These are phyloP conservation scores for Domatiomyces catenatus DNA, from an alignment of 2,329 filamentous ascomycete genomes.

Conservation along the genomic window DNA sequence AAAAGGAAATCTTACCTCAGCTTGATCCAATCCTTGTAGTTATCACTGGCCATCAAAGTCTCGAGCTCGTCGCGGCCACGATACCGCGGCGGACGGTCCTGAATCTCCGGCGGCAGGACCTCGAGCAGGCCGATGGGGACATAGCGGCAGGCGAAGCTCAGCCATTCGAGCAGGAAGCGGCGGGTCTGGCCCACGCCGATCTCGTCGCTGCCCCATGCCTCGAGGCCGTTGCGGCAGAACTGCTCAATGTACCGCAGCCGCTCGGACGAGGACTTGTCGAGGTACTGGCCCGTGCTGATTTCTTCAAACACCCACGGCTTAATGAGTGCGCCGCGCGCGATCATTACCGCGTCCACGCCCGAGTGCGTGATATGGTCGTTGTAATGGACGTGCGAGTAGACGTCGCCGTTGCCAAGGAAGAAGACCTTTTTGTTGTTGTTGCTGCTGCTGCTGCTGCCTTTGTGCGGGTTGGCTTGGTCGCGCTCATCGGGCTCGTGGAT, in stretches of 20 bases:
- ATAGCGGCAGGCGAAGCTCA: conserved; percentile 87
- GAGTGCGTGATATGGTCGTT: conserved; percentile 59
- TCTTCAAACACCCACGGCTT: conserved; percentile 99
- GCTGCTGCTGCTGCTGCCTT: conserved; percentile 4
- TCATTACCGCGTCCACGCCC: conserved; percentile 86
- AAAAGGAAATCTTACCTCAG: conserved; percentile 54
- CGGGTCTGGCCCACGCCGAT: conserved; percentile 80
- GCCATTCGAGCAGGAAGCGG: conserved; percentile 84
- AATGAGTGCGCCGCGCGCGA: conserved; percentile 86
- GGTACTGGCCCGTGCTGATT: conserved; percentile 64
- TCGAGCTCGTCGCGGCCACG: conserved; percentile 78
- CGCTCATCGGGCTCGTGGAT: conserved; percentile 59
- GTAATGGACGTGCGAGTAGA: conserved; percentile 86
- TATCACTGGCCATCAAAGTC: conserved; percentile 75
- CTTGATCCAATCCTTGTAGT: conserved; percentile 98
- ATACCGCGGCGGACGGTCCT: conserved; percentile 77
- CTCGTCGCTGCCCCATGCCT: conserved; percentile 93
- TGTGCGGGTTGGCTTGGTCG: conserved; percentile 45
- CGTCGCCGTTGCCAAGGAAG: conserved; percentile 93
- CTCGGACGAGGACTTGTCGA: conserved; percentile 86
- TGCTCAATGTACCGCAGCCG: conserved; percentile 74
- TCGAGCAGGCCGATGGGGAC: conserved; percentile 80
- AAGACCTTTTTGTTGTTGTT: conserved; percentile 50
- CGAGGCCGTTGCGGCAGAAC: conserved; percentile 77
- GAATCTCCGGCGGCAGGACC: conserved; percentile 70